These are phyloP conservation scores for Teratosphaeria nubilosa DNA, from an alignment of 2,329 filamentous ascomycete genomes.

Conservation along the genomic window DNA sequence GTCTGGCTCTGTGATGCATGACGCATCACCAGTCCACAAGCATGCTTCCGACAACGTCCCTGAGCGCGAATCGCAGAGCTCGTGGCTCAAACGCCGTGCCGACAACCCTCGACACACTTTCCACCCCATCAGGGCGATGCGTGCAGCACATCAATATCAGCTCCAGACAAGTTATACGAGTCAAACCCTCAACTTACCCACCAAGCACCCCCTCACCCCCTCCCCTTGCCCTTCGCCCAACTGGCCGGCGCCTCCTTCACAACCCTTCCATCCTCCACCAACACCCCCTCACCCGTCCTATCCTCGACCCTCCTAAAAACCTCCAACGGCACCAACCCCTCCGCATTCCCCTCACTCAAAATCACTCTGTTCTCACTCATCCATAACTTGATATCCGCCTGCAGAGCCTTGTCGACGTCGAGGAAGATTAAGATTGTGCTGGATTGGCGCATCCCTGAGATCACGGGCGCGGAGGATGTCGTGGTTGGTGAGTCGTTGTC, in stretches of 20 bases:
- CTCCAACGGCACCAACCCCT: conserved; percentile 53
- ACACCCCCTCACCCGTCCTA: conserved; percentile 47
- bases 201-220: not conserved
- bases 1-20: too few relatives aligned
- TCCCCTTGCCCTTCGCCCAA: conserved; percentile 27
- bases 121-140: too few relatives aligned
- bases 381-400: conserved; percentile 57
- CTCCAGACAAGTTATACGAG: too few relatives aligned
- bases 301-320: conserved; percentile 66
- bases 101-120: too few relatives aligned
- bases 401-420: conserved; percentile 67
- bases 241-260: conserved; percentile 55
- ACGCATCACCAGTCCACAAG: too few relatives aligned
- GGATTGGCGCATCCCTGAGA: conserved; percentile 38
- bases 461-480: conserved; percentile 45
- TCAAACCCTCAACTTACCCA: too few relatives aligned
- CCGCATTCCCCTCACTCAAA: conserved; percentile 38
- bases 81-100: too few relatives aligned
- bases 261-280: conserved; percentile 62
- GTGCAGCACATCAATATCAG: too few relatives aligned
- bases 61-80: too few relatives aligned
- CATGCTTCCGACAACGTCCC: too few relatives aligned
- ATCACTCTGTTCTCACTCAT: conserved; percentile 39
- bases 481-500: conserved; percentile 10
- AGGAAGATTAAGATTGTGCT: conserved; percentile 63